Base-by-base conservation (phyloP, 2,329 filamentous ascomycete species). In the Aspergillus luchuensis region DNA sequence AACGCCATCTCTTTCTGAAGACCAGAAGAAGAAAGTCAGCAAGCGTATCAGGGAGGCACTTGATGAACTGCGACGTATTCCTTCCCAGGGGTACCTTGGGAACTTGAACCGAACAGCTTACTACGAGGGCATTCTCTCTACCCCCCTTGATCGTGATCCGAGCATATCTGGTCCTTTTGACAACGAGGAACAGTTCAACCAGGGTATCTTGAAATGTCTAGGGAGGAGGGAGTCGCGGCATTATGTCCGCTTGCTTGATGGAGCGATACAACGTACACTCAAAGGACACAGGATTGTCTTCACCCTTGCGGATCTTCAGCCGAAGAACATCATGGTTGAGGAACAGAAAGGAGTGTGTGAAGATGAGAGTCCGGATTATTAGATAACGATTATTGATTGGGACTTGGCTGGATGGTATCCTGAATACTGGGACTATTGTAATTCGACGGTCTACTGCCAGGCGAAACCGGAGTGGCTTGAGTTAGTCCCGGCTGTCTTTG, bases 371-470 rank as follows among this genome's bases (percentile, higher is more conserved):
- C 53, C 23, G 6, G 49, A 58, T 43, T 62, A 51, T 50, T 28
- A 30, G 28, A 60, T 64, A 17, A 60, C 57, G 8, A 36, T 62
- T 19, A 30, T 64, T 36, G 58, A 67, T 50, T 67, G 63, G 65
- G 61, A 60, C 47, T 53, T 60, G 48, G 56, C 65, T 56, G 65
- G 57, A 30, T 63, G 60, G 62, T 65, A 61, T 58, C 61, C 65
- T 11, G 60, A 63, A 28, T 64, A 60, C 52, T 64, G 63, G 65
- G 65, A 66, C 30, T 67, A 62, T 53, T 66, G 57, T 48, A 63
- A 61, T 61, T 63, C 60, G 11, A 64, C 53, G 39, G 51, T 62
- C 45, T 58, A 59, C 38, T 60, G 62, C 45, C 57, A 62, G 45
- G 52, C 23, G n/a, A 65, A 63, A 53, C 56, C 54, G 19, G 61